Conservation (phyloP, 179 eudicot species). For the Carnegiea gigantea region DNA sequence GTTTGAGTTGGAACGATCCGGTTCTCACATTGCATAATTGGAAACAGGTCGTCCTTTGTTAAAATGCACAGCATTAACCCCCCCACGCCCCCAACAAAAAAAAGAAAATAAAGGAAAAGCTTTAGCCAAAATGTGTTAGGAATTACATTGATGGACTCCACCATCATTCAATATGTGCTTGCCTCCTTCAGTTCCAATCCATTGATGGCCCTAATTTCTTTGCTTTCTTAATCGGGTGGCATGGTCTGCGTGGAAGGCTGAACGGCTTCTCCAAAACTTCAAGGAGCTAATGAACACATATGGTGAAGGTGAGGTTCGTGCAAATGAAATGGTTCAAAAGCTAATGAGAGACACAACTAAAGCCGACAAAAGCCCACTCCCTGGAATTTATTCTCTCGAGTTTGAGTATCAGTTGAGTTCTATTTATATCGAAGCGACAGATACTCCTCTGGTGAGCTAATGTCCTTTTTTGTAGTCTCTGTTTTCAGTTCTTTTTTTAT, state of each 20-base stretch:
- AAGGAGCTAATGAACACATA: conserved; percentile 34
- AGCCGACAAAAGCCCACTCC: conserved; percentile 48
- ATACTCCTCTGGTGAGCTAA: conserved; percentile 47
- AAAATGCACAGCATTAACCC: no score
- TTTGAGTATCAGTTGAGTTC: conserved; percentile 66
- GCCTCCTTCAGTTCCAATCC: not conserved
- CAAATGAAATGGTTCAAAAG: conserved; percentile 57
- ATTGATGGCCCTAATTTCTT: not conserved
- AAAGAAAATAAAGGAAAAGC: no score
- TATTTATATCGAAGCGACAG: conserved; percentile 51
- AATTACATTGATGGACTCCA: not conserved
- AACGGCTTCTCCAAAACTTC: conserved; percentile 45
- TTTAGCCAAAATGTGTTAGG: not conserved
- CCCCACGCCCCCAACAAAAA: no score
- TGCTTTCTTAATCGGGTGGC: not conserved
- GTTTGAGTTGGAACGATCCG: not conserved
- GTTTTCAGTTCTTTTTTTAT: not conserved
- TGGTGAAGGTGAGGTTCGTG: conserved; percentile 41
- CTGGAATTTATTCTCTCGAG: conserved; percentile 44
- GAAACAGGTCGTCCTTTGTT: no score
- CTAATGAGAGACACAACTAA: conserved; percentile 66
- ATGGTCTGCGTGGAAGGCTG: conserved; percentile 37
- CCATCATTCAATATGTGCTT: not conserved
- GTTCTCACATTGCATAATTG: not conserved
- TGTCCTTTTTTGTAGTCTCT: not conserved